Evolutionary conservation across 2,329 filamentous ascomycete genomes (phyloP).

Genomic region (Zymoseptoria crescenta): DNA sequence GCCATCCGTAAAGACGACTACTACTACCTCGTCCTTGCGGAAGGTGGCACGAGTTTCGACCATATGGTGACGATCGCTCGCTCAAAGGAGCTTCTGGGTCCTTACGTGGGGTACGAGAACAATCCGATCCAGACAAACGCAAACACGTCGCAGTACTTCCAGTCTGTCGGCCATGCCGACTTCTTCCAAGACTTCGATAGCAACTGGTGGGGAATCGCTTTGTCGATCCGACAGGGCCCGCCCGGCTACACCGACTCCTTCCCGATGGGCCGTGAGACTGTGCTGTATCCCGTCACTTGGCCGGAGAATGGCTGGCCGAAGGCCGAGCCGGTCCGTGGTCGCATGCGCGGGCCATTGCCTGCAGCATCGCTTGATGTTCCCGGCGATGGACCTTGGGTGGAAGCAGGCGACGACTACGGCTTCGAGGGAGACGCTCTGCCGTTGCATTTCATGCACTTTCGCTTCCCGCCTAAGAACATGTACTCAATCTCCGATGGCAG

Average conservation of each 20-base stretch:
- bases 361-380: slow-evolving; percentile 27
- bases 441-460: slow-evolving; percentile 50
- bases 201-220: slow-evolving; percentile 47
- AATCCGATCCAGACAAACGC: slow-evolving; percentile 24
- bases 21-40: slow-evolving; percentile 32
- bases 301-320: slow-evolving; percentile 33
- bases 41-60: slow-evolving; percentile 35
- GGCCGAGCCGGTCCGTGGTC: slow-evolving; percentile 37
- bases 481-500: slow-evolving; percentile 41
- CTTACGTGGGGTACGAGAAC: slow-evolving; percentile 18
- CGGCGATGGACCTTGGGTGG: slow-evolving; percentile 38
- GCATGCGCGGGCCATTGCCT: slow-evolving; percentile 40
- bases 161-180: slow-evolving; percentile 51
- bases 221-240: slow-evolving; percentile 41
- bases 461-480: slow-evolving; percentile 36
- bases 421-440: slow-evolving; percentile 43
- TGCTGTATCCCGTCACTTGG: slow-evolving; percentile 46
- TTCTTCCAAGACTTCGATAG: slow-evolving; percentile 46
- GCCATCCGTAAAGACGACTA: slow-evolving; percentile 30
- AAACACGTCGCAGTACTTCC: slow-evolving; percentile 30
- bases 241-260: slow-evolving; percentile 32
- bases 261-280: slow-evolving; percentile 50
- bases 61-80: slow-evolving; percentile 35
- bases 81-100: slow-evolving; percentile 30
- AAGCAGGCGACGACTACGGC: slow-evolving; percentile 38